Evolutionary conservation across 2,329 filamentous ascomycete species (phyloP), one percentile per base, ranked within the genome.

Genomic region (Aspergillus eucalypticola): DNA sequence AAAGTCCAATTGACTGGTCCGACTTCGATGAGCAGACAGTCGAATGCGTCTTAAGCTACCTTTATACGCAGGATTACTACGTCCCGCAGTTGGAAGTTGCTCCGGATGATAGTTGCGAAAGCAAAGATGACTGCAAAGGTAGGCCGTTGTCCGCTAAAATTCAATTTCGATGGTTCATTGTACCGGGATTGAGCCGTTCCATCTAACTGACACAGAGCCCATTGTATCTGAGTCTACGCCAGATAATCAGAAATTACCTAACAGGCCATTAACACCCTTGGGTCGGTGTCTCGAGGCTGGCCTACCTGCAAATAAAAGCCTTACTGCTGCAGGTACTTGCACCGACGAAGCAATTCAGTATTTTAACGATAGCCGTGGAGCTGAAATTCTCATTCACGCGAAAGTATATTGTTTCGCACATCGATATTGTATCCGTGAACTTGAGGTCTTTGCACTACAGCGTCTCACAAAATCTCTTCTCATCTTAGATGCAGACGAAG

Each of bases 1-100:
- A 15, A n/a, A 25, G 19, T 17, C 53, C 53, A 19, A 55, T 55
- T 5, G 41, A 55, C 41, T 48, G 53, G 53, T 46, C 39, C 5
- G 53, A 55, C 35, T 55, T 55, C 13, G 53, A 55, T 55, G 53
- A 55, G 23, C 51, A 15, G 51, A 54, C 53, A 1, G 29, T 35
- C 15, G 46, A 50, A 50, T 50, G 46, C 25, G 46, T 50, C 46
- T 50, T 50, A 1, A 50, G 46, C 46, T 50, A 50, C 1, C 21
- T 50, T 19, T 50, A 50, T 50, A 50, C 46, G 23, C 27, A 21
- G 1, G 46, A 50, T 2, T 50, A 50, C 27, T 50, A 50, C n/a
- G 46, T 49, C 0, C 46, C 10, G 1, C 46, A 49, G 46, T 21
- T 29, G 46, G 19, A 29, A 23, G 0, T 1, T 29, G 2, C 1